Evolutionary conservation across 2,329 filamentous ascomycete species (phyloP).

Genomic region (Chrysoporthe cubensis): DNA sequence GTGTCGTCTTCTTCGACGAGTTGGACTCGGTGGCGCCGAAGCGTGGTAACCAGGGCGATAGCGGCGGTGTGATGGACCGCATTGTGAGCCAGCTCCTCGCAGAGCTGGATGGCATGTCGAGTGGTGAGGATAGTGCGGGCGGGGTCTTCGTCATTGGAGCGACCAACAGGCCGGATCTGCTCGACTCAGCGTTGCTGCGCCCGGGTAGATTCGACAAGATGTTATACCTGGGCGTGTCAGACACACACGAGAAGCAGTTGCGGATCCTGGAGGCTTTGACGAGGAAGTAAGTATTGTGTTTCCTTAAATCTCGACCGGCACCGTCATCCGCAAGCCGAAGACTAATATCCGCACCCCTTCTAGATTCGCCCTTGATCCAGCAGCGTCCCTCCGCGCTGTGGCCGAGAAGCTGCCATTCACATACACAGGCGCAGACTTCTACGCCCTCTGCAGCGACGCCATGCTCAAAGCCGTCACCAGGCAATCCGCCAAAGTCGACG

Average conservation of each 20-base stretch:
- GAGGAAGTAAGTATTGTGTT: conserved; percentile 70
- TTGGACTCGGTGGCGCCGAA: conserved; percentile 94
- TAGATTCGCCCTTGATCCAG: conserved; percentile 83
- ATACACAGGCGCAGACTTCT: conserved; percentile 96
- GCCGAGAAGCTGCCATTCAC: conserved; percentile 85
- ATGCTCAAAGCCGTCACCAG: conserved; percentile 99
- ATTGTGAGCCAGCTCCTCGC: conserved; percentile 95
- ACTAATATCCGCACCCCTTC: not conserved
- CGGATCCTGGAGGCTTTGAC: conserved; percentile 94
- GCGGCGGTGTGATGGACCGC: conserved; percentile 96
- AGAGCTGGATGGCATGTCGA: conserved; percentile 96
- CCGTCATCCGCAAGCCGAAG: not conserved
- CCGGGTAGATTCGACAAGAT: conserved; percentile 97
- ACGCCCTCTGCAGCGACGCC: conserved; percentile 94
- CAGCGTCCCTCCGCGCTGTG: conserved; percentile 74
- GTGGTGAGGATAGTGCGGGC: conserved; percentile 77
- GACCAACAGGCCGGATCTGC: conserved; percentile 89
- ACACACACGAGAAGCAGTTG: conserved; percentile 94
- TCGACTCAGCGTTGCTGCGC: conserved; percentile 86
- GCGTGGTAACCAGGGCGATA: conserved; percentile 95
- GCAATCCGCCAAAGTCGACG: conserved; percentile 81
- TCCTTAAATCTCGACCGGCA: no score
- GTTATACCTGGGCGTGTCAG: conserved; percentile 94
- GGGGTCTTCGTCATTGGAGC: conserved; percentile 97
- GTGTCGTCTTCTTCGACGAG: conserved; percentile 93